Evolutionary conservation across 208 protist species (phyloP).

Genomic region (Strigomonas galati): DNA sequence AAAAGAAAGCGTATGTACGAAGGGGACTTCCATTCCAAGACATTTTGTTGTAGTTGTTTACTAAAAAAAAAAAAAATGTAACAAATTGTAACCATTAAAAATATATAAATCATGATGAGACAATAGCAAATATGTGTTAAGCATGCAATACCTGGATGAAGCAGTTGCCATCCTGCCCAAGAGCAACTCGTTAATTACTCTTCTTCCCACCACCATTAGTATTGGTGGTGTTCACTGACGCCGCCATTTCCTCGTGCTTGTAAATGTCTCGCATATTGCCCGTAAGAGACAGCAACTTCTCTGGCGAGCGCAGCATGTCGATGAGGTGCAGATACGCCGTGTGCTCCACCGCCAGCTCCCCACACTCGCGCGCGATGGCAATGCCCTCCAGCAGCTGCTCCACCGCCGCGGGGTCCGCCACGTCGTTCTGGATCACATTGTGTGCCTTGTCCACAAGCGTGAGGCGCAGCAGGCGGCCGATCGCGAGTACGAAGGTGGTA

Average conservation of each 20-base stretch:
- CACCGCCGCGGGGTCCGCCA: slow-evolving; percentile 54
- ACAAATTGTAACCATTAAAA: neutral
- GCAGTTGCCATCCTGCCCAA: neutral
- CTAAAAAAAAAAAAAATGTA: neutral
- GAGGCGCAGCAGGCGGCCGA: slow-evolving; percentile 59
- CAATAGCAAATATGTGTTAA: neutral
- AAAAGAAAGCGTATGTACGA: neutral
- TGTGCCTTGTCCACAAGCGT: slow-evolving; percentile 51
- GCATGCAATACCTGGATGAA: no score
- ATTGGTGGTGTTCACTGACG: no score
- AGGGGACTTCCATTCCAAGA: neutral
- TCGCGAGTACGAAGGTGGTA: slow-evolving; percentile 80
- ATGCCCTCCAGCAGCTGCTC: slow-evolving; percentile 59
- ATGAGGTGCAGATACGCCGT: slow-evolving; percentile 72
- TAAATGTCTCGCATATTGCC: slow-evolving; percentile 30
- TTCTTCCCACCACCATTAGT: no score
- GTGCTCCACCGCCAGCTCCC: slow-evolving; percentile 71
- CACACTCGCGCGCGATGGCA: slow-evolving; percentile 42
- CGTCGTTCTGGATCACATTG: slow-evolving; percentile 40
- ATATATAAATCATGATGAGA: neutral
- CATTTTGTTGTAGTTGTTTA: no score
- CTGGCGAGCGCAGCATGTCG: slow-evolving; percentile 68
- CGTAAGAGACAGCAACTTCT: slow-evolving; percentile 53
- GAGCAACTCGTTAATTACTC: neutral
- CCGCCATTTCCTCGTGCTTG: slow-evolving; percentile 9